Evolutionary conservation across 2,329 filamentous ascomycete species (phyloP).

Genomic region (Colletotrichum eleusines): DNA sequence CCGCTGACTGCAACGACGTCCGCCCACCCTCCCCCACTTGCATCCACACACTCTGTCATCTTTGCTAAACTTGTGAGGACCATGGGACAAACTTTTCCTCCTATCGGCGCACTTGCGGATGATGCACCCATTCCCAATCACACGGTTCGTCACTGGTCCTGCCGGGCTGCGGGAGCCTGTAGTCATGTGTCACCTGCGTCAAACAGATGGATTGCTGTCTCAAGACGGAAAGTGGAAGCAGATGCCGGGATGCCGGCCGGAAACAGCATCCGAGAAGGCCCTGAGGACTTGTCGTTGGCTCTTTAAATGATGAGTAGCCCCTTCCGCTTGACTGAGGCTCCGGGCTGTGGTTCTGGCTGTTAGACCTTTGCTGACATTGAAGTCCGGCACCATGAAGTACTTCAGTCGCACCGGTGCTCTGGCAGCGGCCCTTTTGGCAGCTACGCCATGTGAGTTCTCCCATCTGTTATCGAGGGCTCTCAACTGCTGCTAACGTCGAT

Average conservation of each 20-base stretch:
- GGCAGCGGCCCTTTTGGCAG: conserved; percentile 34
- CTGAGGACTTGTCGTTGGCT: not conserved
- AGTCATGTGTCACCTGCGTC: conserved; percentile 29
- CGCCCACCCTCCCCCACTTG: not conserved
- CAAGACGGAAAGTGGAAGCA: conserved; percentile 28
- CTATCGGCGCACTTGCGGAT: conserved; percentile 37
- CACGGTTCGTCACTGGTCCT: conserved; percentile 23
- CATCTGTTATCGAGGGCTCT: not conserved
- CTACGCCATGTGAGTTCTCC: conserved; percentile 26
- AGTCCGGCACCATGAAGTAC: conserved; percentile 36
- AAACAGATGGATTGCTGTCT: conserved; percentile 2
- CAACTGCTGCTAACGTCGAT: conserved; percentile 13
- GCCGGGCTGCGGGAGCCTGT: conserved; percentile 4
- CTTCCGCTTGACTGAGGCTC: not conserved
- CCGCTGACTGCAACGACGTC: conserved; percentile 16
- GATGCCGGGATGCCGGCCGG: not conserved
- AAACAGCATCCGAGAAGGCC: not conserved
- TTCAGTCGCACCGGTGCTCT: conserved; percentile 38
- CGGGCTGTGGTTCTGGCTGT: not conserved
- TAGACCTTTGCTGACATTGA: conserved; percentile 29
- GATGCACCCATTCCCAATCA: conserved; percentile 23
- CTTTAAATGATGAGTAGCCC: conserved; percentile 25
- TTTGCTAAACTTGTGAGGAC: not conserved
- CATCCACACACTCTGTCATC: not conserved
- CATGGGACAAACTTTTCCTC: conserved; percentile 32